phyloP scores from a whole-genome alignment of 2,329 filamentous ascomycete species.

The Fusarium incarnatum region DNA sequence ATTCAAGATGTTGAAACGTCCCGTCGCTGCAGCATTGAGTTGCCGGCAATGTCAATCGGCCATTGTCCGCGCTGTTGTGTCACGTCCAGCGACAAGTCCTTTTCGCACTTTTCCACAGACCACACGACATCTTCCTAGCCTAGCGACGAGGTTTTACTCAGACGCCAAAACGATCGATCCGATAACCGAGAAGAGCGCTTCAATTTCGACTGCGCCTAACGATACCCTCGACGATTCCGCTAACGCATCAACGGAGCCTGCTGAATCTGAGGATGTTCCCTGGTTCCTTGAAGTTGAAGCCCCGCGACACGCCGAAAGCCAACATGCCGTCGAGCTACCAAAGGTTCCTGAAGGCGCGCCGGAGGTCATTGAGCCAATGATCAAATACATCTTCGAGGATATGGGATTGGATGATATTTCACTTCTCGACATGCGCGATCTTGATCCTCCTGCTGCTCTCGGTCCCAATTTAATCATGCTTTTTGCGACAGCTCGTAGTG shows the following conservation, averaged over 20 bases:
- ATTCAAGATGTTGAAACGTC: conserved; percentile 49
- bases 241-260: conserved; percentile 50
- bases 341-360: conserved; percentile 76
- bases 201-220: conserved; percentile 27
- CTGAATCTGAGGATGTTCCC: conserved; percentile 59
- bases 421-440: conserved; percentile 82
- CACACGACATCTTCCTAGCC: conserved; percentile 27
- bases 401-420: conserved; percentile 86
- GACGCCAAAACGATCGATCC: conserved; percentile 23
- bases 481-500: conserved; percentile 88
- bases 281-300: conserved; percentile 89
- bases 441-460: conserved; percentile 88
- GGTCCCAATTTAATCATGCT: conserved; percentile 93
- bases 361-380: conserved; percentile 74
- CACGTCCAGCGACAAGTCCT: conserved; percentile 33
- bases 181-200: conserved; percentile 28
- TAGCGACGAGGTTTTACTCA: conserved; percentile 44
- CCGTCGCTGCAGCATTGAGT: conserved; percentile 45
- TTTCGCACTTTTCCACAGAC: conserved; percentile 43
- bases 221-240: conserved; percentile 7
- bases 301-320: conserved; percentile 62
- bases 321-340: conserved; percentile 62
- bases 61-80: conserved; percentile 48
- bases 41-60: conserved; percentile 50
- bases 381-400: conserved; percentile 84